Evolutionary conservation across 2,329 filamentous ascomycete genomes (phyloP).

Genomic region (Zasmidium angulare): DNA sequence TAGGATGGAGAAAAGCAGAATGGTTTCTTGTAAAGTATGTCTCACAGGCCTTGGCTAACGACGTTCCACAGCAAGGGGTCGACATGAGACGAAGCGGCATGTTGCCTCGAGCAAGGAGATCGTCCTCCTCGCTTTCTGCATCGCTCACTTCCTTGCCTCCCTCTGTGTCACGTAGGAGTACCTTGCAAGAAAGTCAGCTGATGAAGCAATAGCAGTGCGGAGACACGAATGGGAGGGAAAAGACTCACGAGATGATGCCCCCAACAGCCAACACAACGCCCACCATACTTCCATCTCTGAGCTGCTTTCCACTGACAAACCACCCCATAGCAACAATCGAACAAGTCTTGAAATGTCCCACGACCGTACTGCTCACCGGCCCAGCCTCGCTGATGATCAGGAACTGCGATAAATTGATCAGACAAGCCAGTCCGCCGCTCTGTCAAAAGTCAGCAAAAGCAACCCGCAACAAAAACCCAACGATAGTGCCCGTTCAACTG

Average conservation of each 20-base stretch:
- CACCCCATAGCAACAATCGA: conserved; percentile 35
- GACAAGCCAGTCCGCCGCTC: conserved; percentile 62
- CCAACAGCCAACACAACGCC: conserved; percentile 34
- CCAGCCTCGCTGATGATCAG: conserved; percentile 36
- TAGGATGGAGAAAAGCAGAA: no score
- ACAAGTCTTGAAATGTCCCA: conserved; percentile 38
- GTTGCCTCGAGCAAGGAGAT: conserved; percentile 5
- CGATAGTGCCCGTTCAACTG: conserved; percentile 64
- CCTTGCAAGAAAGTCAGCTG: conserved; percentile 5
- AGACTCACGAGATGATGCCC: conserved; percentile 33
- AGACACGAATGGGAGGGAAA: neutral
- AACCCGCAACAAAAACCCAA: no score
- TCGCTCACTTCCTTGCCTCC: conserved; percentile 14
- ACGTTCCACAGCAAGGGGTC: neutral
- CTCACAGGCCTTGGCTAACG: neutral
- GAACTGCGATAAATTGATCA: conserved; percentile 56
- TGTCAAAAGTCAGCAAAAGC: no score
- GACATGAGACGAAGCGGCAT: neutral
- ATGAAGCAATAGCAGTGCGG: no score
- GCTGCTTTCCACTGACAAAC: conserved; percentile 25
- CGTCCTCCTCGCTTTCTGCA: neutral
- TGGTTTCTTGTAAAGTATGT: neutral
- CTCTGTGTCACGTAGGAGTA: conserved; percentile 21
- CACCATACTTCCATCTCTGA: conserved; percentile 30
- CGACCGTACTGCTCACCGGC: conserved; percentile 35